Evolutionary conservation across 2,329 filamentous ascomycete species (phyloP).

Genomic region (Colletotrichum gigasporum): DNA sequence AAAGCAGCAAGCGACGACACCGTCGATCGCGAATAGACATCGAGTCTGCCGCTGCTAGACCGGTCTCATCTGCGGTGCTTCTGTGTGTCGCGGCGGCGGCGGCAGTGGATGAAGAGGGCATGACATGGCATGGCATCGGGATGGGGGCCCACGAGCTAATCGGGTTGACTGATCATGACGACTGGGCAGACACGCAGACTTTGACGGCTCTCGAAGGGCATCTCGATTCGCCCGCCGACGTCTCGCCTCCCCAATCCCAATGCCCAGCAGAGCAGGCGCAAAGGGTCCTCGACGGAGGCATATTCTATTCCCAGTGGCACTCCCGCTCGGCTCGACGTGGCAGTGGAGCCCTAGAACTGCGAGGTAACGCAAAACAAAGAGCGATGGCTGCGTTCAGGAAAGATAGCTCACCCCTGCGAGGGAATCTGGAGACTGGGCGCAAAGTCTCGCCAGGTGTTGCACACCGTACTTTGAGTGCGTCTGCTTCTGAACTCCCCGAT

Average conservation of each 20-base stretch:
- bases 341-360: conserved; percentile 26
- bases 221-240: background rate
- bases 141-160: conserved; percentile 30
- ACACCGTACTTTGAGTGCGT: conserved; percentile 31
- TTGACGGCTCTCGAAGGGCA: background rate
- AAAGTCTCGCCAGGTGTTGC: conserved; percentile 29
- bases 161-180: conserved; percentile 14
- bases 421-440: conserved; percentile 24
- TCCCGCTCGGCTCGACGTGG: conserved; percentile 25
- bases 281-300: conserved; percentile 12
- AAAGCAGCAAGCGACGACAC: background rate
- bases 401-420: conserved; percentile 26
- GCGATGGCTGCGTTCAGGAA: conserved; percentile 22
- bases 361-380: conserved; percentile 31
- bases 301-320: conserved; percentile 1
- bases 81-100: conserved; percentile 2
- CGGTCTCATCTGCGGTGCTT: conserved; percentile 6
- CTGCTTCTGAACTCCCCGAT: conserved; percentile 28
- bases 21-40: background rate
- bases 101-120: conserved; percentile 10
- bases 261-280: background rate
- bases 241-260: background rate
- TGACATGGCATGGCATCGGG: conserved; percentile 7
- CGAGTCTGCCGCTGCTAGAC: background rate
- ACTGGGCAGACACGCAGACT: conserved; percentile 26